phyloP scores from a whole-genome alignment of 768 basidiomycete species.

The Panus rudis region DNA sequence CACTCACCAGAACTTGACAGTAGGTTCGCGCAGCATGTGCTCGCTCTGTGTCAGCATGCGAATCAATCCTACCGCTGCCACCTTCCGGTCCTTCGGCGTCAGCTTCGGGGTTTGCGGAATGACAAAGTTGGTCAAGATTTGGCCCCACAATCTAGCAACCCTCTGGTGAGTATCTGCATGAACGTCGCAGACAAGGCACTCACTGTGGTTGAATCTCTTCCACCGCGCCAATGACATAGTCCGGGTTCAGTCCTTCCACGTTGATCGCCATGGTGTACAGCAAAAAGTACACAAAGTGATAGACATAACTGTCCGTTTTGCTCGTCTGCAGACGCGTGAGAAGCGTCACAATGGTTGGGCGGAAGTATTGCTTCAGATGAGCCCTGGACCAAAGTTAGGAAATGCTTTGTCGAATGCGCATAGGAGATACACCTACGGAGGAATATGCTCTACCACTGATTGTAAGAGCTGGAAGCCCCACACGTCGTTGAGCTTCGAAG shows the following conservation, averaged over 20 bases:
- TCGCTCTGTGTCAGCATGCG: slow-evolving; percentile 70
- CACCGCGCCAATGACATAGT: slow-evolving; percentile 68
- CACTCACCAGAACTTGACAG: slow-evolving; percentile 57
- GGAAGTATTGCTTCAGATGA: slow-evolving; percentile 66
- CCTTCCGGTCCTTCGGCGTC: slow-evolving; percentile 77
- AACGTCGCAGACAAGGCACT: slow-evolving; percentile 17
- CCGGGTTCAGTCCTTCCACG: slow-evolving; percentile 66
- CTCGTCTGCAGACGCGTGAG: slow-evolving; percentile 81
- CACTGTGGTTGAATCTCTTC: slow-evolving; percentile 85
- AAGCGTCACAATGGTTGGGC: slow-evolving; percentile 66
- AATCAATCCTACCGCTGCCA: slow-evolving; percentile 74
- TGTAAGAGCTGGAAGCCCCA: slow-evolving; percentile 91
- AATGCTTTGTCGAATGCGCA: background rate
- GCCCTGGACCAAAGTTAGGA: slow-evolving; percentile 31
- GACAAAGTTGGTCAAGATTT: slow-evolving; percentile 70
- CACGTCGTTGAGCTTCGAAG: slow-evolving; percentile 78
- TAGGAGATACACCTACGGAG: slow-evolving; percentile 50
- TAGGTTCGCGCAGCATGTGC: slow-evolving; percentile 60
- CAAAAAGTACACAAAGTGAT: slow-evolving; percentile 75
- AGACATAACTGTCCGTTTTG: slow-evolving; percentile 85
- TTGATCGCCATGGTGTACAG: slow-evolving; percentile 70
- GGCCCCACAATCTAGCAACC: slow-evolving; percentile 62
- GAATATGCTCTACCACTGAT: slow-evolving; percentile 62
- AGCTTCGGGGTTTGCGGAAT: slow-evolving; percentile 77
- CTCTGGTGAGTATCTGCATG: slow-evolving; percentile 8